Conservation (phyloP, 1,139 yeast species). For the Candida sp. region DNA sequence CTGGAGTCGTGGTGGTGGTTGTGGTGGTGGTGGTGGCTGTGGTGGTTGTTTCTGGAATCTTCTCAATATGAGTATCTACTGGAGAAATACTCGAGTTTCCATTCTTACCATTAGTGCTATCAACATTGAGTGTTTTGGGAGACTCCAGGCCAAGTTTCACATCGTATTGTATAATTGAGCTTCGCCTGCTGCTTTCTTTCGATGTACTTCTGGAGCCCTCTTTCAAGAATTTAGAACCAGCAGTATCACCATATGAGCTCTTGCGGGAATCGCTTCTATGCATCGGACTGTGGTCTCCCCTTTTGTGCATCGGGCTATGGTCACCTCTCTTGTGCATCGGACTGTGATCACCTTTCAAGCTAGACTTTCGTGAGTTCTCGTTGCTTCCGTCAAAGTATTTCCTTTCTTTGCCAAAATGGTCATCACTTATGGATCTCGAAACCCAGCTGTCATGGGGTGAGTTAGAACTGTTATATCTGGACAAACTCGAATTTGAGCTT, state of each 20-base stretch:
- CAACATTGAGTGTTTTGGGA: slow-evolving; percentile 4
- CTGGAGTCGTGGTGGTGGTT: background rate
- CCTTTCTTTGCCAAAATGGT: background rate
- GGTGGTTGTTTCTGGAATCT: background rate
- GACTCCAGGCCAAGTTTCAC: slow-evolving; percentile 3
- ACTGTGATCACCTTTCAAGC: background rate
- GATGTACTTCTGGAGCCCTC: slow-evolving; percentile 6
- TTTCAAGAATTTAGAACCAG: background rate
- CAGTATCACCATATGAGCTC: slow-evolving; percentile 6
- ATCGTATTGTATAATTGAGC: slow-evolving; percentile 1
- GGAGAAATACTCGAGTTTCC: background rate
- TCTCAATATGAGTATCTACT: background rate
- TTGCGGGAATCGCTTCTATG: slow-evolving; percentile 6
- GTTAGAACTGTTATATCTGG: background rate
- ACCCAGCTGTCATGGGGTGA: slow-evolving; percentile 10
- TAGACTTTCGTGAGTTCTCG: slow-evolving; percentile 4
- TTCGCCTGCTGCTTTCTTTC: slow-evolving; percentile 6
- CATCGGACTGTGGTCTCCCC: background rate
- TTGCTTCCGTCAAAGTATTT: background rate
- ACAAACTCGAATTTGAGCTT: background rate
- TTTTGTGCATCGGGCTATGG: too few relatives aligned
- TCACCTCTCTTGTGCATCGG: background rate
- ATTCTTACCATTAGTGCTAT: background rate
- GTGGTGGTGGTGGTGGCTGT: background rate
- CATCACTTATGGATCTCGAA: background rate